Evolutionary conservation across 1,139 yeast species (phyloP).

Genomic region (Suhomyces choctaworum): DNA sequence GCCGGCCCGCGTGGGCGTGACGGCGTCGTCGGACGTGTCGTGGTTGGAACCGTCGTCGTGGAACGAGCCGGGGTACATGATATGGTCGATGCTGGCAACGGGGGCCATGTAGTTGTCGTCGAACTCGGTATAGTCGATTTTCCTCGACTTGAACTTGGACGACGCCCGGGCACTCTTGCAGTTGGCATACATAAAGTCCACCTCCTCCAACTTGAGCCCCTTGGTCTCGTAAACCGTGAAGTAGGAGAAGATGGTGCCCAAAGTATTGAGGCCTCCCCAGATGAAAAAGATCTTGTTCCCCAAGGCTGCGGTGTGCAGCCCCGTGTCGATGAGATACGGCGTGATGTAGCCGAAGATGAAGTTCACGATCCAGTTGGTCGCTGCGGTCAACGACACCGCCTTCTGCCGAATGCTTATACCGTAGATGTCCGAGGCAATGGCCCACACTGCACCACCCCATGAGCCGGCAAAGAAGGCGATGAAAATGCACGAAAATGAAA

Average conservation of each 20-base stretch:
- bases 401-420: constrained; percentile 74
- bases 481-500: constrained; percentile 65
- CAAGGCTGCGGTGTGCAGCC: constrained; percentile 60
- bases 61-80: constrained; percentile 4
- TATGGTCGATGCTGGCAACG: constrained; percentile 4
- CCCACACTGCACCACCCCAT: constrained; percentile 85
- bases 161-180: constrained; percentile 50
- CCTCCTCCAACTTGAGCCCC: constrained; percentile 48
- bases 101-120: constrained; percentile 15
- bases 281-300: constrained; percentile 71
- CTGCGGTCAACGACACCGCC: constrained; percentile 70
- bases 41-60: constrained; percentile 17
- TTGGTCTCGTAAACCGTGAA: constrained; percentile 47
- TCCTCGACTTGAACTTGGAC: constrained; percentile 38
- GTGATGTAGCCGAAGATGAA: constrained; percentile 71
- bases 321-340: constrained; percentile 67
- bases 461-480: constrained; percentile 74
- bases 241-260: constrained; percentile 45
- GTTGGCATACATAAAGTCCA: constrained; percentile 40
- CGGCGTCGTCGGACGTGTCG: constrained; percentile 9
- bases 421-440: constrained; percentile 70
- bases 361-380: constrained; percentile 78
- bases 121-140: constrained; percentile 30
- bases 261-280: constrained; percentile 67
- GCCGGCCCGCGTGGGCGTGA: constrained; percentile 6